Evolutionary conservation across 192 early-diverging fungal genomes (phyloP), one percentile per base, ranked within the genome.

Genomic region (Entomortierella chlamydospora): DNA sequence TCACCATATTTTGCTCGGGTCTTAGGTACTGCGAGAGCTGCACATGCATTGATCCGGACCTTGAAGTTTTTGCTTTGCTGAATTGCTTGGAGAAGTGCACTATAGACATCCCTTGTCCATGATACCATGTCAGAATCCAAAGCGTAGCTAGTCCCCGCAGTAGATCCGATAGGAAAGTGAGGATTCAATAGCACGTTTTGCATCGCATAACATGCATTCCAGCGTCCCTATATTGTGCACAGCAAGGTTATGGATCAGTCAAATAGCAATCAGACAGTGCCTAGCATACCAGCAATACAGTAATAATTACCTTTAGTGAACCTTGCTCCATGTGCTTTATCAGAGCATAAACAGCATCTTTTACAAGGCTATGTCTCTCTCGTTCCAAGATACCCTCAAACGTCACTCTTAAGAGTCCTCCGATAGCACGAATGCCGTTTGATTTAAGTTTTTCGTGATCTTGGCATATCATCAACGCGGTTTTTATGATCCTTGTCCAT

Each of bases 171-270:
- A 20, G 90, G 92, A 61, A 91, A 86, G 29, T 79, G 53, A 15
- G 73, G 33, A 43, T 87, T 86, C 2, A 67, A 50, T 4, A 95
- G 78, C n/a, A 91, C 84, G 58, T 92, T 91, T 42, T 82, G 72
- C 28, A 91, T 82, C 2, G 90, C 89, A 67, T 94, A 84, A 80
- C 92, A 93, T 0, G 92, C 91, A 73, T 95, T 95, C 93, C 92
- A 95, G 9, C 93, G 87, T 18, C 86, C 83, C 91, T 93, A 55
- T 39, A 37, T 10, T n/a, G 4, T 29, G 20, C 25, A 31, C 18
- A 57, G 6, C 29, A 57, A 28, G 68, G 11, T 12, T 20, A 47
- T 47, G 8, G 4, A 4, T 47, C 3, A 47, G 45, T 47, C 15
- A 47, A 20, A 47, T 47, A 10, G 4, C 10, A 42, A 56, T 18